These are phyloP conservation scores for Aspergillus funiculosus DNA, from an alignment of 495 filamentous ascomycete genomes.

Conservation along the genomic window DNA sequence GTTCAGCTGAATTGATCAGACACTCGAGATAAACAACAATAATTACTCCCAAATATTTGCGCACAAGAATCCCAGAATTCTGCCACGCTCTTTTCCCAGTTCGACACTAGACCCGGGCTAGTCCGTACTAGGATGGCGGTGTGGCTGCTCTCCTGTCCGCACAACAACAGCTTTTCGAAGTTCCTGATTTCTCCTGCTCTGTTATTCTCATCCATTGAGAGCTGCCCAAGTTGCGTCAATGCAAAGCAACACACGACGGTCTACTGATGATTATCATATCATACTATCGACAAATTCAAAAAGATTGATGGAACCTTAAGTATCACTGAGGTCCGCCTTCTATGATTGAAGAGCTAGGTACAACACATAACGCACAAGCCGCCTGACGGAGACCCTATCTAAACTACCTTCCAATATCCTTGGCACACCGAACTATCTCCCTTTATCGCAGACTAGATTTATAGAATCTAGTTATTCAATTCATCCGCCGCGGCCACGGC, in stretches of 20 bases:
- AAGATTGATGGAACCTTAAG: too few species aligned
- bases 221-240: too few species aligned
- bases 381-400: too few species aligned
- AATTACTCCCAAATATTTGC: constrained; percentile 8
- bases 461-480: constrained; percentile 2
- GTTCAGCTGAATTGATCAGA: neutral
- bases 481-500: constrained; percentile 52
- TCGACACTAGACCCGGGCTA: neutral
- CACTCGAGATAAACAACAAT: constrained; percentile 1
- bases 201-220: too few species aligned
- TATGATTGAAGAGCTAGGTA: too few species aligned
- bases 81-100: constrained; percentile 21
- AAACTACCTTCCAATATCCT: too few species aligned
- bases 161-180: constrained; percentile 3
- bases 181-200: neutral
- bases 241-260: too few species aligned
- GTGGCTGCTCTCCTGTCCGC: neutral
- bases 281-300: too few species aligned
- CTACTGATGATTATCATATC: too few species aligned
- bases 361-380: too few species aligned
- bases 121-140: neutral
- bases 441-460: neutral
- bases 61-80: constrained; percentile 15
- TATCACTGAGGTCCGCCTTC: too few species aligned
- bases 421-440: too few species aligned